A percentile compares a stretch with the other conserved stretches of the same genome.
phyloP scores from a whole-genome alignment of 164 flowering plant species.

The Liriodendron chinense region DNA sequence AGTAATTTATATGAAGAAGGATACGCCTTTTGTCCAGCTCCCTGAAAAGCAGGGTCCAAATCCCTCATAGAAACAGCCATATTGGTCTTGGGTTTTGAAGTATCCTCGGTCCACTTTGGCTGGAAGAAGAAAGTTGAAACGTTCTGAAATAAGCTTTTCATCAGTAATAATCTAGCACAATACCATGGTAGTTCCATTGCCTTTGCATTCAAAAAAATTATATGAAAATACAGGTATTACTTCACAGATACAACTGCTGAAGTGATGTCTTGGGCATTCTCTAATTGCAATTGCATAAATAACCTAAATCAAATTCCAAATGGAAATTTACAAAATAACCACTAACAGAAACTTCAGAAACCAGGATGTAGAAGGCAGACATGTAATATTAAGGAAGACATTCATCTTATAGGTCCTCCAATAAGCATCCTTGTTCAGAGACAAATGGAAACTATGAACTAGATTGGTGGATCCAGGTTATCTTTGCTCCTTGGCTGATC shows the following conservation, averaged over 20 bases:
- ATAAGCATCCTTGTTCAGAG: background rate
- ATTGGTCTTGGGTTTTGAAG: constrained; percentile 19
- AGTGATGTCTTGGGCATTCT: background rate
- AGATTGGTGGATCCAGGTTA: background rate
- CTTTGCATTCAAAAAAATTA: background rate
- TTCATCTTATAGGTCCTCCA: background rate
- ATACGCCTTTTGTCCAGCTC: constrained; percentile 89
- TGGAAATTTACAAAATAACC: background rate
- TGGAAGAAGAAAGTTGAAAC: constrained; percentile 11
- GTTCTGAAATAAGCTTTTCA: constrained; percentile 29
- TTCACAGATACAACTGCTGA: background rate
- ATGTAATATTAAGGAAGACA: background rate
- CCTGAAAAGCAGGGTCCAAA: constrained; percentile 90
- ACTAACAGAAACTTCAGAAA: background rate
- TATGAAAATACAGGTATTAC: background rate
- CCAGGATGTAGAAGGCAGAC: background rate
- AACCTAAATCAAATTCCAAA: background rate
- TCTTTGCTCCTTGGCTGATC: background rate
- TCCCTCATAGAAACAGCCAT: constrained; percentile 97
- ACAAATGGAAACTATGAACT: background rate
- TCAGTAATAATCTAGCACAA: background rate
- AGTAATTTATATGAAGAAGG: constrained; percentile 14
- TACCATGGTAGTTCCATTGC: background rate
- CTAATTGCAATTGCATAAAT: background rate
- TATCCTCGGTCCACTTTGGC: constrained; percentile 17